These are phyloP conservation scores for Lasiodiplodia theobromae DNA, from an alignment of 2,329 filamentous ascomycete genomes.

Conservation along the genomic window DNA sequence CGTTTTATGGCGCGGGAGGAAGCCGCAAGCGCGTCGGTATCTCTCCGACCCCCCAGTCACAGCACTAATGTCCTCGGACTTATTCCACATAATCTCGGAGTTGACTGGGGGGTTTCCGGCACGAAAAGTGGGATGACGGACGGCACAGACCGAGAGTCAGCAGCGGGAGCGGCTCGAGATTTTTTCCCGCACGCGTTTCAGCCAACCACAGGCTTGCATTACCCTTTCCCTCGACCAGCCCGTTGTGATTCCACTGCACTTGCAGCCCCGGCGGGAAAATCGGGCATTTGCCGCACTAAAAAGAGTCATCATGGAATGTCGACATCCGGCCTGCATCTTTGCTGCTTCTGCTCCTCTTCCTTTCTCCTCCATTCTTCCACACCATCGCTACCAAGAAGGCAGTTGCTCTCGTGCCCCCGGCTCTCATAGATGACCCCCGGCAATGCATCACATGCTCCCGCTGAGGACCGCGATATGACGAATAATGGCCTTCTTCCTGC, in stretches of 20 bases:
- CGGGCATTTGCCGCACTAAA: not conserved
- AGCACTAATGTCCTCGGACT: not conserved
- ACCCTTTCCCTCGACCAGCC: not conserved
- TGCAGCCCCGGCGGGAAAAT: conserved; percentile 8
- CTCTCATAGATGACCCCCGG: conserved; percentile 20
- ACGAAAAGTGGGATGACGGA: conserved; percentile 12
- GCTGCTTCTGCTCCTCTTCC: not conserved
- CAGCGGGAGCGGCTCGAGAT: conserved; percentile 4
- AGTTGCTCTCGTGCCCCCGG: not conserved
- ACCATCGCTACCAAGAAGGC: not conserved
- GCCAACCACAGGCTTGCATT: not conserved
- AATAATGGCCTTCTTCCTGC: not conserved
- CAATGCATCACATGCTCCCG: conserved; percentile 10
- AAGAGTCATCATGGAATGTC: not conserved
- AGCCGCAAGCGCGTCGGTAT: not conserved
- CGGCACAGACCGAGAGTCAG: not conserved
- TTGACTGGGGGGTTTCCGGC: not conserved
- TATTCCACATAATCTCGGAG: not conserved
- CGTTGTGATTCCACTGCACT: not conserved
- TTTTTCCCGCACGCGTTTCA: conserved; percentile 1
- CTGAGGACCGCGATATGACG: not conserved
- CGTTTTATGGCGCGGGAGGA: not conserved
- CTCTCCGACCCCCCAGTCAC: not conserved
- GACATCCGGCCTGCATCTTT: not conserved
- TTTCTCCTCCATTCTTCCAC: not conserved